Evolutionary conservation across 805 yeast species (phyloP), one percentile per base, ranked within the genome.

Genomic region (Candida germanica): DNA sequence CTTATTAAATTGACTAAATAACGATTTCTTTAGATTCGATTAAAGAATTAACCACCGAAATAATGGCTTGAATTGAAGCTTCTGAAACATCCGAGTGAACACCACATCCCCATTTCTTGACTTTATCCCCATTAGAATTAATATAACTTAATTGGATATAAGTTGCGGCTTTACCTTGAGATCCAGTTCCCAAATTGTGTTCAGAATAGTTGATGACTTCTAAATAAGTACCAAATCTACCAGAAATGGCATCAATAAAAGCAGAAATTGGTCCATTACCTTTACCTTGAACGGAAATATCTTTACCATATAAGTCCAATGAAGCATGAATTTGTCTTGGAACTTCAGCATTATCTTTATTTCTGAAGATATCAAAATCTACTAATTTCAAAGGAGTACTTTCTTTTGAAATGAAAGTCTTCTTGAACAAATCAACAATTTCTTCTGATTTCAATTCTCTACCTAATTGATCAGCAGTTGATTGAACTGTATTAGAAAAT

Each of bases 181-280:
- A 73, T 42, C 86, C 88, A 31, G 77, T 65, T 44, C 88, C 88
- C 47, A 83, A 71, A 39, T 84, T 76, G 58, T 83, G 91, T 60
- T 83, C 91, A 18, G 74, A 69, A 59, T 83, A 83, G 54, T 77
- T 73, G 47, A 73, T 73, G 20, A 83, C 84, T 60, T 79, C 84
- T 28, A 83, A 64, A 42, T 66, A 64, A 38, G 69, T 65, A 26
- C 75, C 75, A 35, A 77, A 66, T 41, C 70, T 64, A 34, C 66
- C 59, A 16, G 80, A 66, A 31, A 82, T 56, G 12, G 87, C 87
- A 56, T 80, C 79, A 36, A 79, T 66, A 57, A 81, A 77, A 2
- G 88, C 76, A 25, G 89, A 83, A 42, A 83, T 80, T 40, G 88
- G 89, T 50, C 91, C 91, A 51, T 83, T 83, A 61, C 91, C 91